Conservation (phyloP, 1,139 yeast genomes). For the Saccharomyces pastorianus region DNA sequence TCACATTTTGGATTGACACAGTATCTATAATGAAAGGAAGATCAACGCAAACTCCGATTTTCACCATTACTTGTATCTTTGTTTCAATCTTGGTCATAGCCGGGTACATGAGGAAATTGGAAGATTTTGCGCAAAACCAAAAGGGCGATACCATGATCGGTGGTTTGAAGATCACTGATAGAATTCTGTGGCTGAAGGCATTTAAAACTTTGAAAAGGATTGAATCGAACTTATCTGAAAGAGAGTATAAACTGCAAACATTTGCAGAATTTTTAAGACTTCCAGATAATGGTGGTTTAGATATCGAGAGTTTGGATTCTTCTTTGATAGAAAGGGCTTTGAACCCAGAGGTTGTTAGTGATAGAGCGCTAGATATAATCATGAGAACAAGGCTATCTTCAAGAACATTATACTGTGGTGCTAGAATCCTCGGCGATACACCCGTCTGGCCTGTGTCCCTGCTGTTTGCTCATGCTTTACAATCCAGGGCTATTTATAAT, state of each 20-base stretch:
- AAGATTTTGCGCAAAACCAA: slow-evolving; percentile 36
- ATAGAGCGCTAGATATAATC: slow-evolving; percentile 39
- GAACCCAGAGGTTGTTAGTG: slow-evolving; percentile 36
- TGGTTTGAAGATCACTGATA: slow-evolving; percentile 30
- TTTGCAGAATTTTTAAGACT: slow-evolving; percentile 46
- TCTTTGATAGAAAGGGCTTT: slow-evolving; percentile 38
- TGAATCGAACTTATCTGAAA: slow-evolving; percentile 37
- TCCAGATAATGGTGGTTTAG: slow-evolving; percentile 49
- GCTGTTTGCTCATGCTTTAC: slow-evolving; percentile 67
- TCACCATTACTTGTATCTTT: slow-evolving; percentile 60
- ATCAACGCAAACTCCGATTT: slow-evolving; percentile 41
- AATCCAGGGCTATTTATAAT: slow-evolving; percentile 47
- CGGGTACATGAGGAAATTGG: slow-evolving; percentile 50
- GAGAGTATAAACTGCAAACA: slow-evolving; percentile 37
- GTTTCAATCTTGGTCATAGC: slow-evolving; percentile 53
- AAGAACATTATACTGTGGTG: slow-evolving; percentile 56
- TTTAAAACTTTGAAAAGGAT: too few relatives aligned
- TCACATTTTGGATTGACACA: slow-evolving; percentile 61
- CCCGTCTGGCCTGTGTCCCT: slow-evolving; percentile 78
- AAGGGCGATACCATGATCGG: slow-evolving; percentile 10
- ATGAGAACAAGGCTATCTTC: slow-evolving; percentile 44
- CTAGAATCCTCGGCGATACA: slow-evolving; percentile 66
- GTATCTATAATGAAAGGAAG: slow-evolving; percentile 44
- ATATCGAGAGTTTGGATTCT: slow-evolving; percentile 41
- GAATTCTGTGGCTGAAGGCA: slow-evolving; percentile 30